A percentile compares a stretch with the other conserved stretches of the same genome.
Conservation (phyloP, 169 alveolate species). For the Cryptosporidium baileyi region DNA sequence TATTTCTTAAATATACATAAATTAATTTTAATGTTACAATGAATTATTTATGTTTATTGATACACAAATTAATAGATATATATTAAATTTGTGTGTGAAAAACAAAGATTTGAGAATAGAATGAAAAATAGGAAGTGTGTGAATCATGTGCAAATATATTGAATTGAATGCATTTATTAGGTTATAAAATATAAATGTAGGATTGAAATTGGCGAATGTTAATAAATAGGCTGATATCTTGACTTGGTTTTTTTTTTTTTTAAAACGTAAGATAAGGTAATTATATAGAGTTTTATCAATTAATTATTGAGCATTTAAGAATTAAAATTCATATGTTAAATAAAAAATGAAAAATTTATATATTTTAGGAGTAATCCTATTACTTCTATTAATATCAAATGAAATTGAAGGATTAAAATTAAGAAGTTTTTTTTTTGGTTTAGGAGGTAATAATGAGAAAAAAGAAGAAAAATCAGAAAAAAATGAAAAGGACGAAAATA, state of each 20-base stretch:
- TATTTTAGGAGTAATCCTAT: neutral
- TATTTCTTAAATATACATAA: no score
- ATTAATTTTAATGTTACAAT: no score
- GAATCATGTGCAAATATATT: neutral
- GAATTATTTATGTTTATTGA: no score
- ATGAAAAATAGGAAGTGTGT: neutral
- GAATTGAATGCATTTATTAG: neutral
- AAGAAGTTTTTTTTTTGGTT: slow-evolving; percentile 41
- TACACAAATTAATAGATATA: neutral
- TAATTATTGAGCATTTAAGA: no score
- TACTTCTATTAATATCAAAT: neutral
- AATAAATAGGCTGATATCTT: no score
- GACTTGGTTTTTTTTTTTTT: no score
- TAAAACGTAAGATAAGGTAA: no score
- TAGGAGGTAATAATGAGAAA: slow-evolving; percentile 19
- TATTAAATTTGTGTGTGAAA: neutral
- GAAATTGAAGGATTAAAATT: slow-evolving; percentile 18
- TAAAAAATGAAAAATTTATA: slow-evolving; percentile 26
- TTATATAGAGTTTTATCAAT: no score
- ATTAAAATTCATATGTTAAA: neutral
- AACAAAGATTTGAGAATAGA: neutral
- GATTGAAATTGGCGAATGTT: no score
- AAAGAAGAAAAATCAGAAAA: neutral
- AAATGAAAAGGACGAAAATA: neutral
- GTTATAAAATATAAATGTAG: neutral